Conservation (phyloP, 2,329 filamentous ascomycete genomes). For the Diaporthe sp. region DNA sequence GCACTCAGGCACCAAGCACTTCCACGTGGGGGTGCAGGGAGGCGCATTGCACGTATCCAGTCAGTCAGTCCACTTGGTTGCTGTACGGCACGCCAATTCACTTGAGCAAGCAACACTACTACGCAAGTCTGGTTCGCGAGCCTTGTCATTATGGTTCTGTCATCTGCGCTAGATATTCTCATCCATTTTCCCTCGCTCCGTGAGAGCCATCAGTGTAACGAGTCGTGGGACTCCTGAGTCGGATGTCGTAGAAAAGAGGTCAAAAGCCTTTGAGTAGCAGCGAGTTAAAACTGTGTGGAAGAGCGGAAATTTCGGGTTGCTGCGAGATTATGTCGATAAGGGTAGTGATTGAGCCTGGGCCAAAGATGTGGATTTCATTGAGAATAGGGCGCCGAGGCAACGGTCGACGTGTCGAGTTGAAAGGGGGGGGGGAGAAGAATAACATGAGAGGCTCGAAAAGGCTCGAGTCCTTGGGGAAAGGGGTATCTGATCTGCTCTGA, state of each 20-base stretch:
- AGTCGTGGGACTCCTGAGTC: constrained; percentile 24
- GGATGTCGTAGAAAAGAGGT: constrained; percentile 36
- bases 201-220: constrained; percentile 35
- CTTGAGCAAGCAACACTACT: not conserved
- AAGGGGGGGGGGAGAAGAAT: constrained; percentile 30
- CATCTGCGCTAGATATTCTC: constrained; percentile 41
- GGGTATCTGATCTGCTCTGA: constrained; percentile 43
- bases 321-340: constrained; percentile 37
- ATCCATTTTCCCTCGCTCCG: constrained; percentile 35
- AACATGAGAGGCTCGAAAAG: constrained; percentile 31
- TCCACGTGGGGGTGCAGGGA: constrained; percentile 21
- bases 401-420: constrained; percentile 35
- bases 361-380: constrained; percentile 16
- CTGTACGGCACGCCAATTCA: constrained; percentile 5
- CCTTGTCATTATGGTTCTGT: constrained; percentile 41
- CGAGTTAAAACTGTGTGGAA: constrained; percentile 28
- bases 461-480: constrained; percentile 35
- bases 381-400: constrained; percentile 27
- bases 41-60: not conserved
- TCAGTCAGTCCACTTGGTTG: not conserved
- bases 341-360: constrained; percentile 37
- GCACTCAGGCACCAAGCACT: not conserved
- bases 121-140: not conserved
- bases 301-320: constrained; percentile 35
- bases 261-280: constrained; percentile 32